phyloP scores from a whole-genome alignment of 306 rosid species.

The Hippophae rhamnoides region DNA sequence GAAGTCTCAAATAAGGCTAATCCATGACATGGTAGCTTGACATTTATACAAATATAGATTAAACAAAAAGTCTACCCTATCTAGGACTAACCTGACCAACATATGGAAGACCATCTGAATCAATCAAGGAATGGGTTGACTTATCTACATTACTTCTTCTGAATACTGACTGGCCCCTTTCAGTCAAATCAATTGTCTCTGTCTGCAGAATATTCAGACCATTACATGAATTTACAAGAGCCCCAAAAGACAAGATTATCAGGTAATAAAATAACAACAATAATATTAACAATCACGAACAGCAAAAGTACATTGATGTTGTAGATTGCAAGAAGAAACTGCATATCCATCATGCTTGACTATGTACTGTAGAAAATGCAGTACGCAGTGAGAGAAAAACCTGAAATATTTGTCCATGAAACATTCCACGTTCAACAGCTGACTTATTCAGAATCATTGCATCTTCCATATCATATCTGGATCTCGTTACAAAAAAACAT shows the following conservation, averaged over 20 bases:
- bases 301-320: background rate
- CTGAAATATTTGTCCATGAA: constrained; percentile 88
- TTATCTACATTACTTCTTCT: constrained; percentile 51
- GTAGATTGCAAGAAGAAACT: no score
- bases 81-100: constrained; percentile 84
- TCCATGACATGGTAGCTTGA: background rate
- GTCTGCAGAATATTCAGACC: constrained; percentile 44
- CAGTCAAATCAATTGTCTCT: constrained; percentile 67
- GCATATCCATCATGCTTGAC: background rate
- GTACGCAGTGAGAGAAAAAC: constrained; percentile 29
- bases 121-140: constrained; percentile 32
- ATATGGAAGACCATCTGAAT: constrained; percentile 92
- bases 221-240: background rate
- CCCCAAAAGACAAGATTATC: background rate
- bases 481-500: constrained; percentile 15
- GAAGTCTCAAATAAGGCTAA: background rate
- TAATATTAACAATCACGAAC: background rate
- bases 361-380: constrained; percentile 1
- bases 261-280: constrained; percentile 1
- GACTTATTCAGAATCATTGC: constrained; percentile 97
- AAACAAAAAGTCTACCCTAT: constrained; percentile 1
- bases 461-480: constrained; percentile 96
- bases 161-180: constrained; percentile 30
- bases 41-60: background rate
- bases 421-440: constrained; percentile 96